These are phyloP conservation scores for Cordyceps fumosorosea DNA, from an alignment of 2,329 filamentous ascomycete genomes.

Conservation along the genomic window DNA sequence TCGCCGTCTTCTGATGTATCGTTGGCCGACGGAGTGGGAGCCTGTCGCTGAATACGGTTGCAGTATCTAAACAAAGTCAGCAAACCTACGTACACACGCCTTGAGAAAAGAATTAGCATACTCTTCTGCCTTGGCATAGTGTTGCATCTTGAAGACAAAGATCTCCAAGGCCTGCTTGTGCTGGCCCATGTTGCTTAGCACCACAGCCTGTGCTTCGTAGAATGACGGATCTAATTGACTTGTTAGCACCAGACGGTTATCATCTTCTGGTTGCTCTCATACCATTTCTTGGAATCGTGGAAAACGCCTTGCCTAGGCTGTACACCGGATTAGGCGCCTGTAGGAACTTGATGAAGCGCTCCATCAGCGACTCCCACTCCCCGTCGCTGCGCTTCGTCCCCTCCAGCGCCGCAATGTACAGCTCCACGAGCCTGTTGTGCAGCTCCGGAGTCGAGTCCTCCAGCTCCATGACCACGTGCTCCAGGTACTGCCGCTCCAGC, in stretches of 20 bases:
- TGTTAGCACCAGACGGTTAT: constrained; percentile 13
- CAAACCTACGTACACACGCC: background rate
- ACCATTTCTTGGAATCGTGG: constrained; percentile 74
- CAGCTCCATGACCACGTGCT: constrained; percentile 84
- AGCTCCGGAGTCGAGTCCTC: constrained; percentile 79
- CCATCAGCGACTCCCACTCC: constrained; percentile 52
- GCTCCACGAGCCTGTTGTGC: constrained; percentile 74
- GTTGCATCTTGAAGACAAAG: constrained; percentile 88
- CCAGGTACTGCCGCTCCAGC: constrained; percentile 76
- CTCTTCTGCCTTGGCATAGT: constrained; percentile 89
- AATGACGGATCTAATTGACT: constrained; percentile 63
- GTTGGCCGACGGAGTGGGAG: constrained; percentile 34
- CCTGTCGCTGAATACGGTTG: constrained; percentile 69
- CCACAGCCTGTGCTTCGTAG: constrained; percentile 82
- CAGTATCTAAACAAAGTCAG: constrained; percentile 58
- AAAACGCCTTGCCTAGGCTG: constrained; percentile 70
- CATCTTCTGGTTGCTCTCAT: constrained; percentile 22
- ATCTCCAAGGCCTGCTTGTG: constrained; percentile 96
- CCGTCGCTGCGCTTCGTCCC: constrained; percentile 36
- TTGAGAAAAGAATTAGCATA: constrained; percentile 37
- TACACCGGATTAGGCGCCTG: constrained; percentile 67
- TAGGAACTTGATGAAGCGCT: constrained; percentile 67
- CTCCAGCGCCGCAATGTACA: constrained; percentile 55
- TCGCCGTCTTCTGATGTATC: constrained; percentile 23
- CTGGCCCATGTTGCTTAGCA: constrained; percentile 90